Evolutionary conservation across 1,284 basidiomycete species (phyloP).

Genomic region (Puccinia novopanici): DNA sequence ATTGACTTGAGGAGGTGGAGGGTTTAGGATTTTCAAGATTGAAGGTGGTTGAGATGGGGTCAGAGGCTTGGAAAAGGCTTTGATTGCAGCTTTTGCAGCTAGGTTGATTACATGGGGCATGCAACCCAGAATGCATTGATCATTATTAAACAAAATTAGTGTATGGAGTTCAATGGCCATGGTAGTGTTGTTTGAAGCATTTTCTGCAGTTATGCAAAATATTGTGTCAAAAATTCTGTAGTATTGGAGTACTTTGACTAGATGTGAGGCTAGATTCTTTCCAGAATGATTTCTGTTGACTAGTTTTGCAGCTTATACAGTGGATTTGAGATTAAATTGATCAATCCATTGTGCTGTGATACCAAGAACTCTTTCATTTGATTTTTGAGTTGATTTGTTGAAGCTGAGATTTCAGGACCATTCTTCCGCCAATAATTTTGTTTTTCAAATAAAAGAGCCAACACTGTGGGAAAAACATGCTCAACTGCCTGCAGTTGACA

Average conservation of each 20-base stretch:
- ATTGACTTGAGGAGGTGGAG: background rate
- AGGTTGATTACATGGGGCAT: constrained; percentile 2
- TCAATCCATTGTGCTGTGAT: background rate
- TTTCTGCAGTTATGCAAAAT: background rate
- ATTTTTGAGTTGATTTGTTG: background rate
- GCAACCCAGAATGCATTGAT: background rate
- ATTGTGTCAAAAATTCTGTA: no score
- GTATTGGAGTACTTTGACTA: no score
- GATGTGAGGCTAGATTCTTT: background rate
- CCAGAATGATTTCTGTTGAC: background rate
- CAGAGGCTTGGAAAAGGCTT: background rate
- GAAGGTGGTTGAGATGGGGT: no score
- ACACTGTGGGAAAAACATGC: no score
- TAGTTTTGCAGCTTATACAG: background rate
- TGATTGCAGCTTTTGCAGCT: background rate
- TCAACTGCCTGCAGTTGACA: no score
- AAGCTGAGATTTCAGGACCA: background rate
- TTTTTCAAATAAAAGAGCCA: background rate
- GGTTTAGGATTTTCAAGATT: no score
- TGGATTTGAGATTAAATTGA: background rate
- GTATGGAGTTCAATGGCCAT: background rate
- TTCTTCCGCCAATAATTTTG: background rate
- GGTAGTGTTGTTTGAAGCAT: background rate
- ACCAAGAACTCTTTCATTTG: background rate
- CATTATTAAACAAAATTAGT: background rate